These are phyloP conservation scores for Aureobasidium leucospermi DNA, from an alignment of 2,329 filamentous ascomycete species.

Conservation along the genomic window DNA sequence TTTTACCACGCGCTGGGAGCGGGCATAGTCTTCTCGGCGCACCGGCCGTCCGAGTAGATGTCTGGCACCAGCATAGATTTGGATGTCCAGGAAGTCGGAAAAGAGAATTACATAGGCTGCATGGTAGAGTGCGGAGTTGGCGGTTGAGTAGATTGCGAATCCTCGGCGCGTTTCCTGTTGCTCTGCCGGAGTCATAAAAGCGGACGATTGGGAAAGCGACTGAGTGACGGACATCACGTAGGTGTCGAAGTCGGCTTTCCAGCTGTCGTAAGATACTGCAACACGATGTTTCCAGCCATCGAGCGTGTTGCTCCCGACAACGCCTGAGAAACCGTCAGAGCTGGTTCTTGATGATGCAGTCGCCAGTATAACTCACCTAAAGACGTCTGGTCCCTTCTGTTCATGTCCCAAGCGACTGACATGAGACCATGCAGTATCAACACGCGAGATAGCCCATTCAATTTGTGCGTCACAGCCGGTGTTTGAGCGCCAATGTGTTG, in stretches of 20 bases:
- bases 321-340: constrained; percentile 16
- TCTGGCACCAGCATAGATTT: constrained; percentile 53
- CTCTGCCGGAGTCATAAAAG: constrained; percentile 24
- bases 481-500: constrained; percentile 44
- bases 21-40: constrained; percentile 42
- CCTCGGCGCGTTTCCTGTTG: constrained; percentile 23
- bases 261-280: constrained; percentile 47
- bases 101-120: constrained; percentile 50
- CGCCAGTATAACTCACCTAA: constrained; percentile 36
- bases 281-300: constrained; percentile 48
- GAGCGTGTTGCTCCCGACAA: constrained; percentile 27
- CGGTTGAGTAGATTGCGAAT: constrained; percentile 43
- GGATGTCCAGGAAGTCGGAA: constrained; percentile 53
- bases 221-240: constrained; percentile 38
- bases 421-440: constrained; percentile 55
- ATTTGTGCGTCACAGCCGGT: constrained; percentile 22
- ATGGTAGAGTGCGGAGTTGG: constrained; percentile 51
- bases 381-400: constrained; percentile 54
- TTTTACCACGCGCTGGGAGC: constrained; percentile 45
- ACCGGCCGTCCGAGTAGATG: constrained; percentile 54
- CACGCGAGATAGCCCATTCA: constrained; percentile 48
- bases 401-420: constrained; percentile 57
- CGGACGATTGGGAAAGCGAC: constrained; percentile 18
- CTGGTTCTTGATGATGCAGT: background rate
- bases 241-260: constrained; percentile 51